Evolutionary conservation across 371 early-diverging fungal species (phyloP).

Genomic region (Mortierella sp.): DNA sequence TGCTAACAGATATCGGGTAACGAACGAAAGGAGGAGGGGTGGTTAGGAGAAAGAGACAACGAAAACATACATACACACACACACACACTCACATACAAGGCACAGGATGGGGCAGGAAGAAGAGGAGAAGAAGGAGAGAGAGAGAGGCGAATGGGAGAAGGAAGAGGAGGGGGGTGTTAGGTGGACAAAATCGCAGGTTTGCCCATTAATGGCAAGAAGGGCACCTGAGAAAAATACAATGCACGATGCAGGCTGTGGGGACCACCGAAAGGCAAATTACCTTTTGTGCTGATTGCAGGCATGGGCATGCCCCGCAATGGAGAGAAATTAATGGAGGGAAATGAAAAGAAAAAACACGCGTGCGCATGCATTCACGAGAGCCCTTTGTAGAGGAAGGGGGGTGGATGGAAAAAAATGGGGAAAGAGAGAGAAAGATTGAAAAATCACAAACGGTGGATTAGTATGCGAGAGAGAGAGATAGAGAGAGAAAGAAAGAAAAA

Average conservation of each 20-base stretch:
- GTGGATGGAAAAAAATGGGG: background rate
- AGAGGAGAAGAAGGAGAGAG: background rate
- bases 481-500: conserved; percentile 8
- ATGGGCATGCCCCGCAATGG: background rate
- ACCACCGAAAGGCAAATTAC: background rate
- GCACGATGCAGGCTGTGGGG: background rate
- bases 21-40: conserved; percentile 9
- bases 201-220: background rate
- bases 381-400: background rate
- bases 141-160: no score
- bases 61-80: background rate
- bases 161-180: background rate
- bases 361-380: background rate
- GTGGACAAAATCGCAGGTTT: background rate
- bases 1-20: conserved; percentile 9
- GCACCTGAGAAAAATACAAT: background rate
- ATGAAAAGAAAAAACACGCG: background rate
- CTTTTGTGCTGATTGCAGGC: background rate
- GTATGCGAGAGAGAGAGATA: background rate
- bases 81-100: background rate
- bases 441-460: background rate
- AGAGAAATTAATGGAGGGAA: background rate
- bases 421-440: background rate
- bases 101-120: background rate
- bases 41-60: background rate